phyloP scores from a whole-genome alignment of 2,329 filamentous ascomycete genomes.

The Esteya vermicola region DNA sequence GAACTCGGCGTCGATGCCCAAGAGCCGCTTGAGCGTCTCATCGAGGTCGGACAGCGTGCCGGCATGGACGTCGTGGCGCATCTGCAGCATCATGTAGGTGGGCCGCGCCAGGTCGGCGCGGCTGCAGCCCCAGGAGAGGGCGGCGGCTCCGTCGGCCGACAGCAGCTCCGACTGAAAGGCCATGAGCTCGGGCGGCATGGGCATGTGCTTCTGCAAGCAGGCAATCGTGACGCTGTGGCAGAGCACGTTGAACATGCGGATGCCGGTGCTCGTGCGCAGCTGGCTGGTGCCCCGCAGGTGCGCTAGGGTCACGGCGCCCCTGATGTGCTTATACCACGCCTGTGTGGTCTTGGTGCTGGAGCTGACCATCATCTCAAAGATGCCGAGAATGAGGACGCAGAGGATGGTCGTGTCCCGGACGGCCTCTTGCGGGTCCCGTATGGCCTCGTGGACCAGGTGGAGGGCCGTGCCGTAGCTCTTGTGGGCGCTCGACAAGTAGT shows the following conservation, averaged over 20 bases:
- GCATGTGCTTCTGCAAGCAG: slow-evolving; percentile 33
- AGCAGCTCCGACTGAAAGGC: slow-evolving; percentile 29
- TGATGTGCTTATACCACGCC: slow-evolving; percentile 39
- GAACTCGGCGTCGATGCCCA: slow-evolving; percentile 27
- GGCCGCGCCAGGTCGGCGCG: slow-evolving; percentile 28
- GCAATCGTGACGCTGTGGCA: slow-evolving; percentile 35
- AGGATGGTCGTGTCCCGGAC: slow-evolving; percentile 37
- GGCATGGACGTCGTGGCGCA: slow-evolving; percentile 29
- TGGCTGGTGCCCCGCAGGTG: slow-evolving; percentile 32
- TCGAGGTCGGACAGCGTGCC: slow-evolving; percentile 23
- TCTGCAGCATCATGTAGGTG: slow-evolving; percentile 29
- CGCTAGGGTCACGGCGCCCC: slow-evolving; percentile 35
- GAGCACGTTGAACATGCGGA: slow-evolving; percentile 39
- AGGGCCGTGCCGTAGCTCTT: slow-evolving; percentile 37
- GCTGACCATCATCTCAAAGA: slow-evolving; percentile 39
- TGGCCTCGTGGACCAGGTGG: slow-evolving; percentile 32
- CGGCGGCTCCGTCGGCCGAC: slow-evolving; percentile 18
- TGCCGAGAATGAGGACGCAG: slow-evolving; percentile 36
- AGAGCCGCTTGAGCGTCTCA: slow-evolving; percentile 23
- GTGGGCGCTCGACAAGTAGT: slow-evolving; percentile 31
- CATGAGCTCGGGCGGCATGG: slow-evolving; percentile 32
- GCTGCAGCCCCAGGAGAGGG: slow-evolving; percentile 16
- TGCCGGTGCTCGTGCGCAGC: slow-evolving; percentile 28
- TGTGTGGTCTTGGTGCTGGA: slow-evolving; percentile 28
- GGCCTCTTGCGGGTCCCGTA: slow-evolving; percentile 27